phyloP scores from a whole-genome alignment of 345 rosid species.

The Eucalyptus camaldulensis region DNA sequence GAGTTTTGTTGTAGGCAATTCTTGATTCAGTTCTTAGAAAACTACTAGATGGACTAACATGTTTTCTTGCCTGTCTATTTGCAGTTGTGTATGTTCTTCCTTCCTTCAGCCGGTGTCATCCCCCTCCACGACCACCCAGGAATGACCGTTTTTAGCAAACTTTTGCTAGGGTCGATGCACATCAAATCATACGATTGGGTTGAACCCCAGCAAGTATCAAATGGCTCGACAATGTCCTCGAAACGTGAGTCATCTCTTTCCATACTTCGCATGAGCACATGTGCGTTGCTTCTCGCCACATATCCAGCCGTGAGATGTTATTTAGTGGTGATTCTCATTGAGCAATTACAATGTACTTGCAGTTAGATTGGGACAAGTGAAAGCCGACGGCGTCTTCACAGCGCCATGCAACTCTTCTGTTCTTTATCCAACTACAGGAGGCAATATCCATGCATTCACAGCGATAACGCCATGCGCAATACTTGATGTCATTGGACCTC shows the following conservation, averaged over 20 bases:
- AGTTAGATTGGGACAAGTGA: slow-evolving; percentile 40
- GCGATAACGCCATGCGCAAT: slow-evolving; percentile 55
- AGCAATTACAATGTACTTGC: neutral
- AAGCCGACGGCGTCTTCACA: slow-evolving; percentile 9
- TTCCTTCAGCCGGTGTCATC: slow-evolving; percentile 49
- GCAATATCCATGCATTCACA: slow-evolving; percentile 58
- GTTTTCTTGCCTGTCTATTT: neutral
- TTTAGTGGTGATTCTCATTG: neutral
- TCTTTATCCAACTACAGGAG: slow-evolving; percentile 61
- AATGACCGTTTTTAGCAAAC: slow-evolving; percentile 73
- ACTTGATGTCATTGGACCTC: slow-evolving; percentile 72
- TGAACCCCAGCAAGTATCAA: neutral
- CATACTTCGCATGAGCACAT: neutral
- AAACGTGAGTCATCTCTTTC: slow-evolving; percentile 10
- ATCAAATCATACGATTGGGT: slow-evolving; percentile 62
- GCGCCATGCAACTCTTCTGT: slow-evolving; percentile 63
- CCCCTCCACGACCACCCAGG: slow-evolving; percentile 77
- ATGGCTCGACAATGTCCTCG: neutral
- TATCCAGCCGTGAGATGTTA: neutral
- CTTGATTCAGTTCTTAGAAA: neutral
- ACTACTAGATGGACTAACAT: neutral
- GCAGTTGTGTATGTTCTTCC: slow-evolving; percentile 62
- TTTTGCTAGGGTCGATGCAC: slow-evolving; percentile 54
- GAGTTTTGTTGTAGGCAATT: neutral
- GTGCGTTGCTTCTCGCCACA: neutral